These are phyloP conservation scores for Globisporangium nodosum DNA, from an alignment of 352 stramenopile genomes.

Conservation along the genomic window DNA sequence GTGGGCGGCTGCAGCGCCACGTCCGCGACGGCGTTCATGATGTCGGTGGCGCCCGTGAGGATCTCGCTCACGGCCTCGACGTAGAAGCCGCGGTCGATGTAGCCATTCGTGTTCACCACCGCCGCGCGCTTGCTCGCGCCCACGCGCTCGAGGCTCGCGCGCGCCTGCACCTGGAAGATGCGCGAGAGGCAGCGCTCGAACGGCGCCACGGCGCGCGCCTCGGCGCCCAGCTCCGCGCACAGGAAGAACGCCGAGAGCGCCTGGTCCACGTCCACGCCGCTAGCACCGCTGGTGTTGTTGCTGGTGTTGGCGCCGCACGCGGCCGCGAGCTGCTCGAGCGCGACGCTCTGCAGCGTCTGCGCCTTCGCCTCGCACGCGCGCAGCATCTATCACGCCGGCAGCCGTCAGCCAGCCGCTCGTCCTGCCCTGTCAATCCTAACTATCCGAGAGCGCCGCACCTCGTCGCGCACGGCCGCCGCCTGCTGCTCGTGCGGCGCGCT, in stretches of 20 bases:
- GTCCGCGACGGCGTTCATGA: conserved; percentile 79
- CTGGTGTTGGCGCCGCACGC: conserved; percentile 23
- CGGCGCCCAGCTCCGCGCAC: conserved; percentile 40
- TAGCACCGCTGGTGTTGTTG: neutral
- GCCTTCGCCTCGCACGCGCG: conserved; percentile 70
- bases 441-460: conserved; percentile 21
- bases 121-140: conserved; percentile 41
- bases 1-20: conserved; percentile 31
- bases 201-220: conserved; percentile 15
- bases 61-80: conserved; percentile 68
- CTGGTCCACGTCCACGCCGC: conserved; percentile 37
- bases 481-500: conserved; percentile 12
- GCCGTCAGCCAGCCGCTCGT: neutral
- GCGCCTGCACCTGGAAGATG: conserved; percentile 54
- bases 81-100: conserved; percentile 83
- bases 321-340: conserved; percentile 34
- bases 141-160: conserved; percentile 48
- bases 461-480: conserved; percentile 44
- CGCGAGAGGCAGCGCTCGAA: conserved; percentile 41
- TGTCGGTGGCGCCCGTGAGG: conserved; percentile 61
- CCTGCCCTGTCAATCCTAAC: too few relatives aligned
- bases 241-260: conserved; percentile 43
- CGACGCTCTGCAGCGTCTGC: conserved; percentile 25
- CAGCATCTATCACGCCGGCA: conserved; percentile 42
- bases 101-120: conserved; percentile 70